Conservation (phyloP, 208 protist species). For the Trichomonas tenax region DNA sequence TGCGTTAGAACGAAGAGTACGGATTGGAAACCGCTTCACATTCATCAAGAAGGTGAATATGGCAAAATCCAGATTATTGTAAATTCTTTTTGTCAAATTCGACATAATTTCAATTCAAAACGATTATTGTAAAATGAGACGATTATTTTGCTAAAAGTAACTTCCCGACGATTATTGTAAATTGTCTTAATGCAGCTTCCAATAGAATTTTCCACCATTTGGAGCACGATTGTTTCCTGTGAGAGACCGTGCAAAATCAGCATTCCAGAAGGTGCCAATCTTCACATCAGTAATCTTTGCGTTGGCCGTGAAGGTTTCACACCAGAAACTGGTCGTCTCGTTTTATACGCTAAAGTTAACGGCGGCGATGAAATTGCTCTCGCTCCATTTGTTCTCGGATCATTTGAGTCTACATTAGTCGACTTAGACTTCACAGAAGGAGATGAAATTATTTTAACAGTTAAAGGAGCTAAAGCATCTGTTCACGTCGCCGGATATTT, state of each 20-base stretch:
- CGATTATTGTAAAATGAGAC: no score
- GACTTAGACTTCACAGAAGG: neutral
- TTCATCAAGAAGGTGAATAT: no score
- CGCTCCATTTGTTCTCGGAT: neutral
- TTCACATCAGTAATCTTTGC: neutral
- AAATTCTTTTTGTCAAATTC: no score
- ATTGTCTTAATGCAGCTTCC: neutral
- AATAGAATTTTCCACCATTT: neutral
- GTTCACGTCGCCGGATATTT: neutral
- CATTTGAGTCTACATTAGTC: neutral
- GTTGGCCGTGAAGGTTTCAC: neutral
- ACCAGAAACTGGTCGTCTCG: neutral
- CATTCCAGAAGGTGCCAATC: neutral
- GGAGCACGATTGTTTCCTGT: neutral
- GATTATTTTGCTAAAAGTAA: no score
- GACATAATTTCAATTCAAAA: no score
- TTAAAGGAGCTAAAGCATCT: neutral
- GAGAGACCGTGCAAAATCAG: neutral
- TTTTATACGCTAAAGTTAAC: slow-evolving; percentile 3
- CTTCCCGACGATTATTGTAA: neutral
- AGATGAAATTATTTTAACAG: neutral
- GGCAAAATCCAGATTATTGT: no score
- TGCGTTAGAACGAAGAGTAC: no score
- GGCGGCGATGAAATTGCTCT: neutral
- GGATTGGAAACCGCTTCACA: no score